These are phyloP conservation scores for Pythium scleroteichum DNA, from an alignment of 352 stramenopile species.

Conservation along the genomic window DNA sequence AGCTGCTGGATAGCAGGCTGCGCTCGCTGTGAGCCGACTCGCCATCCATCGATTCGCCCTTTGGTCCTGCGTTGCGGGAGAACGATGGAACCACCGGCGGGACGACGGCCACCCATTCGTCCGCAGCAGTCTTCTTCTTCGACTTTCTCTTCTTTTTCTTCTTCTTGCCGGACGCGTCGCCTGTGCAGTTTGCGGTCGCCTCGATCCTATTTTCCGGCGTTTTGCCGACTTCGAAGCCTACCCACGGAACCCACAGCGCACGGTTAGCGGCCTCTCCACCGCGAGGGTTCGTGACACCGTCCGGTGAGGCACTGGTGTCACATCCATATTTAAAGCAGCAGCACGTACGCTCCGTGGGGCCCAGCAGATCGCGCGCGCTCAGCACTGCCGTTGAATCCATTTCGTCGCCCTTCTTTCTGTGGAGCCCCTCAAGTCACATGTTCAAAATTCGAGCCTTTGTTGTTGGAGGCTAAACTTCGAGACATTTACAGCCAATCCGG, in stretches of 20 bases:
- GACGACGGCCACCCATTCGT: background rate
- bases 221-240: background rate
- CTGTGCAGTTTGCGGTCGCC: background rate
- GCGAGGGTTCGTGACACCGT: too few species aligned
- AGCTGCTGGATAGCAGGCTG: constrained; percentile 30
- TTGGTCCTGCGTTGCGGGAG: constrained; percentile 21
- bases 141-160: constrained; percentile 33
- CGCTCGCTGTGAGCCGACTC: constrained; percentile 30
- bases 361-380: constrained; percentile 1
- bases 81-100: constrained; percentile 9
- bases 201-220: constrained; percentile 1
- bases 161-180: constrained; percentile 17
- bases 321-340: too few species aligned
- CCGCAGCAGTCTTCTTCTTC: constrained; percentile 23
- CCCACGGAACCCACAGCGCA: background rate
- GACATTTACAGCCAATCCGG: constrained; percentile 9
- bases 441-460: constrained; percentile 9
- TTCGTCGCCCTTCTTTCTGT: constrained; percentile 1
- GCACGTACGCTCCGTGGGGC: constrained; percentile 13
- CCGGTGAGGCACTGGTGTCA: too few species aligned
- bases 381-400: constrained; percentile 22
- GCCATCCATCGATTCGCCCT: constrained; percentile 34
- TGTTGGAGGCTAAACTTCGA: constrained; percentile 3
- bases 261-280: constrained; percentile 1
- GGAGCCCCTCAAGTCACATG: constrained; percentile 24